Conservation (phyloP, 2,329 filamentous ascomycete species). For the Penicillium sclerotiorum region DNA sequence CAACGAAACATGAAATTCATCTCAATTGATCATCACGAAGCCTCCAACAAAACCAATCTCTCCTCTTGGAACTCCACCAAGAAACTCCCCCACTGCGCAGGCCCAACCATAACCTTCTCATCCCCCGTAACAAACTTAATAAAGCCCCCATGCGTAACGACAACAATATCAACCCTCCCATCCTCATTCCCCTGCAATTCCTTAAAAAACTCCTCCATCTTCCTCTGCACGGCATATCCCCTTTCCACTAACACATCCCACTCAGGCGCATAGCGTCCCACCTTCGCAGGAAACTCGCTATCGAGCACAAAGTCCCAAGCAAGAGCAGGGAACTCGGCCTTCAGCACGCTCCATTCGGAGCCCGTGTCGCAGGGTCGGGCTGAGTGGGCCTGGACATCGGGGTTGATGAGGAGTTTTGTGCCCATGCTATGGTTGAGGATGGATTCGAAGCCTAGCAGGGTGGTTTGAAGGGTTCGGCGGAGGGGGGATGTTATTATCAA, state of each 20-base stretch:
- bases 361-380: conserved; percentile 18
- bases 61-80: conserved; percentile 8
- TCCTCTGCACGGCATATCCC: neutral
- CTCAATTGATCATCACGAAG: no score
- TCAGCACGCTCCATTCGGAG: conserved; percentile 8
- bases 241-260: neutral
- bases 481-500: conserved; percentile 18
- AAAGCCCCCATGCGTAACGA: conserved; percentile 18
- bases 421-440: neutral
- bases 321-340: conserved; percentile 11
- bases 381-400: conserved; percentile 18
- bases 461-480: conserved; percentile 18
- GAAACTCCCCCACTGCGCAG: conserved; percentile 6
- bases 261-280: neutral
- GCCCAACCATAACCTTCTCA: neutral
- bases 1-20: no score
- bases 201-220: conserved; percentile 3
- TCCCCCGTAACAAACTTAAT: conserved; percentile 6
- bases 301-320: conserved; percentile 5
- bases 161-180: conserved; percentile 14
- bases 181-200: conserved; percentile 1
- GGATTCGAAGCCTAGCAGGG: conserved; percentile 16
- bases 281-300: neutral
- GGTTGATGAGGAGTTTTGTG: conserved; percentile 5
- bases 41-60: neutral